Conservation (phyloP, 106 monocot species). For the Phalaenopsis aphrodite region DNA sequence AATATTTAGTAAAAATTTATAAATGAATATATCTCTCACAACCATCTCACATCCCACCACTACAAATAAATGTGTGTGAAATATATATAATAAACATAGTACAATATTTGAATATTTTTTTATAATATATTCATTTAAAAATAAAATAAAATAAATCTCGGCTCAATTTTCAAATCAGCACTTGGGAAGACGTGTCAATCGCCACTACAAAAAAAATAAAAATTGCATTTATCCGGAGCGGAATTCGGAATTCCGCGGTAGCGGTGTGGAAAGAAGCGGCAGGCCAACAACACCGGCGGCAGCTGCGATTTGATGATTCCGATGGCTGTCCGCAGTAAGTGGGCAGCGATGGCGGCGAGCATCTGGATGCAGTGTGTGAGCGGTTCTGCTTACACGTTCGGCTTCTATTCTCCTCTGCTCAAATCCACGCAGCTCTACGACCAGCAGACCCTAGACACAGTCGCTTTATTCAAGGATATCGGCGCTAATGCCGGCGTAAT, state of each 20-base stretch:
- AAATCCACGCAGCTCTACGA: conserved; percentile 22
- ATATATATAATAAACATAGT: no score
- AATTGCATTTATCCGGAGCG: no score
- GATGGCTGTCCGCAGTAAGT: conserved; percentile 7
- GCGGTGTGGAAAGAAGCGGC: not conserved
- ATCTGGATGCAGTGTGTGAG: conserved; percentile 31
- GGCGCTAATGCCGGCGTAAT: conserved; percentile 24
- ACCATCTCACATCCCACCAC: no score
- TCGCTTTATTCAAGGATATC: conserved; percentile 30
- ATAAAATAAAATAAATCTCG: no score
- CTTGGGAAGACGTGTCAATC: no score
- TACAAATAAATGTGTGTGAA: no score
- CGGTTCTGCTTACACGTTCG: conserved; percentile 26
- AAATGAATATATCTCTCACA: no score
- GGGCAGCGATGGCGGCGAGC: conserved; percentile 22
- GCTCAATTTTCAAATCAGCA: no score
- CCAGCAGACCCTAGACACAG: conserved; percentile 29
- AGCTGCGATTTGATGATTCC: not conserved
- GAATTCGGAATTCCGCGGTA: not conserved
- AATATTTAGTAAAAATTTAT: no score
- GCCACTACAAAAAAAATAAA: no score
- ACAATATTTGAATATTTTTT: no score
- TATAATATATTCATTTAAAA: no score
- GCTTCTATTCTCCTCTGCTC: conserved; percentile 24
- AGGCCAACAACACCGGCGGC: not conserved